A percentile compares a stretch with the other conserved stretches of the same genome.
Conservation (phyloP, 805 yeast species). For the Wickerhamomyces xylosicus region DNA sequence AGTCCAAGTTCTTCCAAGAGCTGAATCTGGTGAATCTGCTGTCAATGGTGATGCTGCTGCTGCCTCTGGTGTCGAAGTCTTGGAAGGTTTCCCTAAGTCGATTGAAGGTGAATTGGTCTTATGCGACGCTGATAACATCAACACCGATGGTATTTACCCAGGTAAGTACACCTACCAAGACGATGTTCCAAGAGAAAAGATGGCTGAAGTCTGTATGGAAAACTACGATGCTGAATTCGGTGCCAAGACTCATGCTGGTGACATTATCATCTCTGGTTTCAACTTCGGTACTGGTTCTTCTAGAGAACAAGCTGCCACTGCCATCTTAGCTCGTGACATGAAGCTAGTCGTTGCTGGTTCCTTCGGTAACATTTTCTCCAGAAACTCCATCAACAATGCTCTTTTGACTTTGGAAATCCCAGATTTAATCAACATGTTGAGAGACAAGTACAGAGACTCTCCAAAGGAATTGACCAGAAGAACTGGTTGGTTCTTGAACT, state of each 20-base stretch:
- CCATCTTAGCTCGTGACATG: slow-evolving; percentile 89
- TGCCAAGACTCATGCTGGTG: slow-evolving; percentile 72
- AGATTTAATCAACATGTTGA: slow-evolving; percentile 62
- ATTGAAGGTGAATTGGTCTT: slow-evolving; percentile 87
- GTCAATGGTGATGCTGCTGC: slow-evolving; percentile 21
- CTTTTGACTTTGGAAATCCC: slow-evolving; percentile 91
- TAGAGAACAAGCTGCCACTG: slow-evolving; percentile 99
- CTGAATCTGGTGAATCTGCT: slow-evolving; percentile 9
- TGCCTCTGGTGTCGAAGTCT: slow-evolving; percentile 51
- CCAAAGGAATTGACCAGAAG: slow-evolving; percentile 77
- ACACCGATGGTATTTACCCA: slow-evolving; percentile 98
- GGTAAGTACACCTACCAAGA: slow-evolving; percentile 99
- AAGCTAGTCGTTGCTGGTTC: slow-evolving; percentile 92
- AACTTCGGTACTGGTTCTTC: slow-evolving; percentile 98
- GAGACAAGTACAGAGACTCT: slow-evolving; percentile 49
- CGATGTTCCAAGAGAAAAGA: slow-evolving; percentile 85
- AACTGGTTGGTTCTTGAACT: slow-evolving; percentile 85
- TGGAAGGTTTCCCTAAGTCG: slow-evolving; percentile 84
- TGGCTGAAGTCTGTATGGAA: slow-evolving; percentile 99
- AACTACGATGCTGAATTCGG: slow-evolving; percentile 91
- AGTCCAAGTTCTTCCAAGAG: slow-evolving; percentile 22
- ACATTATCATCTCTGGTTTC: slow-evolving; percentile 84
- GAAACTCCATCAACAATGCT: slow-evolving; percentile 96
- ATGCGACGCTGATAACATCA: slow-evolving; percentile 94
- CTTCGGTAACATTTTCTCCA: slow-evolving; percentile 90